These are phyloP conservation scores for Teratosphaeria destructans DNA, from an alignment of 2,329 filamentous ascomycete species.

Conservation along the genomic window DNA sequence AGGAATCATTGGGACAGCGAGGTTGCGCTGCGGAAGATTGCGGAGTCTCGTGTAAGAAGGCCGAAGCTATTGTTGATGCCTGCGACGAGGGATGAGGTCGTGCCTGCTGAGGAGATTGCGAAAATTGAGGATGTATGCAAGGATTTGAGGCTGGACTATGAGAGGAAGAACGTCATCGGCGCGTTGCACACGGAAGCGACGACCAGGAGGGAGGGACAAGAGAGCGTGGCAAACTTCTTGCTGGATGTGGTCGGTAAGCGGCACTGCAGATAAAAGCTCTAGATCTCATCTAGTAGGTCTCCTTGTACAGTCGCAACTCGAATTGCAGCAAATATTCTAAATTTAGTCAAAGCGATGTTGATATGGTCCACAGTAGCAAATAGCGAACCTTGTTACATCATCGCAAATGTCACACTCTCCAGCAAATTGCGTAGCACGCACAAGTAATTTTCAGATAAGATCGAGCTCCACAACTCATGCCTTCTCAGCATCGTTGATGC, in stretches of 20 bases:
- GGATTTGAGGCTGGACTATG: slow-evolving; percentile 25
- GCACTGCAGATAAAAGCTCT: not conserved
- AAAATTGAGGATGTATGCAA: slow-evolving; percentile 38
- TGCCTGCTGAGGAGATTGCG: slow-evolving; percentile 47
- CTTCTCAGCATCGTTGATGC: slow-evolving; percentile 58
- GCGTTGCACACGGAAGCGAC: slow-evolving; percentile 43
- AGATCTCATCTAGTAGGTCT: not conserved
- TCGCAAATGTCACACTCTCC: not conserved
- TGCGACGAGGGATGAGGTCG: slow-evolving; percentile 46
- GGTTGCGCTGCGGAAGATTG: slow-evolving; percentile 30
- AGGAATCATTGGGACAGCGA: slow-evolving; percentile 48
- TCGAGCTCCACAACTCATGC: slow-evolving; percentile 25
- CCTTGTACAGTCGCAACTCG: not conserved
- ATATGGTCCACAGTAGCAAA: not conserved
- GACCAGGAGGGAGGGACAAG: slow-evolving; percentile 32
- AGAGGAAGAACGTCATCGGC: slow-evolving; percentile 31
- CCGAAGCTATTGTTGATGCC: slow-evolving; percentile 44
- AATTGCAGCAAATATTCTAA: not conserved
- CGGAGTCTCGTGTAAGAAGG: slow-evolving; percentile 6
- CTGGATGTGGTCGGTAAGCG: slow-evolving; percentile 1
- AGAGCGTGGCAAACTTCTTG: slow-evolving; percentile 25
- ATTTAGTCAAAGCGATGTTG: not conserved
- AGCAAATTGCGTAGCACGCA: not conserved
- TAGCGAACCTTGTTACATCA: not conserved
- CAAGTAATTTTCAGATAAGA: not conserved